These are phyloP conservation scores for Coemansia guatemalensis DNA, from an alignment of 192 early-diverging fungal species.

Conservation along the genomic window DNA sequence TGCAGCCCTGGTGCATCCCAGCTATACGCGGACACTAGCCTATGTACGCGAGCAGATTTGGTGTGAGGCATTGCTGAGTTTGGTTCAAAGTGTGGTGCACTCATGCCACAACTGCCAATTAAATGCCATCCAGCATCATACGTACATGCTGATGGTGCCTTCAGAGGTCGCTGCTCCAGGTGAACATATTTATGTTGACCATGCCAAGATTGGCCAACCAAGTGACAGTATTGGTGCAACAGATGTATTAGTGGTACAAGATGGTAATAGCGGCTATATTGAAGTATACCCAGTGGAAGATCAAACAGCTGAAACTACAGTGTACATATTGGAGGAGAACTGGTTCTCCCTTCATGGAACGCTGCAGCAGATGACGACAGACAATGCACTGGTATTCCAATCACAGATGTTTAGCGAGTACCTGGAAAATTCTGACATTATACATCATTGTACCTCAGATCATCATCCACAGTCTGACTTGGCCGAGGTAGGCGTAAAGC, in stretches of 20 bases:
- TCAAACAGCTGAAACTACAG: not conserved
- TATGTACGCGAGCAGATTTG: not conserved
- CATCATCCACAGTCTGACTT: no score
- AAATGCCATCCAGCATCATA: not conserved
- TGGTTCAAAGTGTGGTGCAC: not conserved
- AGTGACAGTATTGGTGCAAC: not conserved
- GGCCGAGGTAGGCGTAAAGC: conserved; percentile 4
- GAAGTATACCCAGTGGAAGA: conserved; percentile 1
- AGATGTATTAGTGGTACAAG: not conserved
- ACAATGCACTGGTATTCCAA: not conserved
- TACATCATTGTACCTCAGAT: no score
- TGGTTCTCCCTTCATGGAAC: not conserved
- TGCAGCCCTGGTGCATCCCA: not conserved
- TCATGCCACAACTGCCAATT: not conserved
- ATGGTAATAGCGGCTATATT: conserved; percentile 3
- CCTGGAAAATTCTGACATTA: no score
- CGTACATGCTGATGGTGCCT: not conserved
- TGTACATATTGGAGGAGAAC: not conserved
- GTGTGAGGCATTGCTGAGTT: not conserved
- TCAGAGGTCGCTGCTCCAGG: not conserved
- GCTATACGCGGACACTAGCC: no score
- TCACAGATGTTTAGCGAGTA: no score
- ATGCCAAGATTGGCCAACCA: not conserved
- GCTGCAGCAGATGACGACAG: not conserved
- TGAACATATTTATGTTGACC: not conserved